Conservation (phyloP, 2,329 filamentous ascomycete genomes). For the Lasiodiplodia theobromae region DNA sequence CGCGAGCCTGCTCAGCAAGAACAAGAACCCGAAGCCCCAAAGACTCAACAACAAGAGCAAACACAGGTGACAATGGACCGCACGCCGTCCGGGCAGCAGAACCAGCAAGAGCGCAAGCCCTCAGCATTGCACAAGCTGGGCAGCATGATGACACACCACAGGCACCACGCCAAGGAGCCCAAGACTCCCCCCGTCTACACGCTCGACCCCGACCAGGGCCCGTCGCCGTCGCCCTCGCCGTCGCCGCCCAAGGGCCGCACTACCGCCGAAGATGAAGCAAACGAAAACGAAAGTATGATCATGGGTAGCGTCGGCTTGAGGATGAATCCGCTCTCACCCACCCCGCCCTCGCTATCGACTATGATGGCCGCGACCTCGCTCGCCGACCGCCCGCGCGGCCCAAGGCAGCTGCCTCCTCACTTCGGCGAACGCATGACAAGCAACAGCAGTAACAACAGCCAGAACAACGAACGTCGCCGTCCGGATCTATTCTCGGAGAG, state of each 20-base stretch:
- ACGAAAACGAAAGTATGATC: neutral
- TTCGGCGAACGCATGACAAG: neutral
- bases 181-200: neutral
- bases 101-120: neutral
- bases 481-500: neutral
- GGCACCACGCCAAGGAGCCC: neutral
- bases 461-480: neutral
- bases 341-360: neutral
- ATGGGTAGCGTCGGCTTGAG: neutral
- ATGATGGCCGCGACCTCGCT: neutral
- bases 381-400: neutral
- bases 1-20: neutral
- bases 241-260: too few relatives aligned
- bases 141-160: neutral
- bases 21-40: neutral
- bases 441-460: neutral
- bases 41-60: neutral
- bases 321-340: neutral
- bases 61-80: neutral
- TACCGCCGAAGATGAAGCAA: neutral
- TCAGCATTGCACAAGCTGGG: neutral
- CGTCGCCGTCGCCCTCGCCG: neutral
- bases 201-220: slow-evolving; percentile 3
- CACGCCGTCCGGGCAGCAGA: neutral
- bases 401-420: neutral